phyloP scores from a whole-genome alignment of 2,329 filamentous ascomycete genomes.

The Lecanicillium sp. region DNA sequence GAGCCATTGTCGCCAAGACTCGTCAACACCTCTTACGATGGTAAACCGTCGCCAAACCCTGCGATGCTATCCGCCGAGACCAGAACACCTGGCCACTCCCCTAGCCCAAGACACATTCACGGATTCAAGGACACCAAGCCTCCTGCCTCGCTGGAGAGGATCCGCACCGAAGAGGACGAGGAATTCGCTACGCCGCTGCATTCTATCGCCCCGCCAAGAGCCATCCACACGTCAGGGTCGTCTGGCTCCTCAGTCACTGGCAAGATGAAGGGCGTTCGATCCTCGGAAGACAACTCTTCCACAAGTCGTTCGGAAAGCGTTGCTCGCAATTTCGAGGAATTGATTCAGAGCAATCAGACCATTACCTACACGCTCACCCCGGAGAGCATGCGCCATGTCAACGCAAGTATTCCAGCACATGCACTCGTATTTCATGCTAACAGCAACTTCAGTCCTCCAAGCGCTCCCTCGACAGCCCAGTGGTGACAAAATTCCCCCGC shows the following conservation, averaged over 20 bases:
- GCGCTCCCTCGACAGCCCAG: conserved; percentile 38
- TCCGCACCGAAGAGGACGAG: conserved; percentile 22
- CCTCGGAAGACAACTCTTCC: conserved; percentile 50
- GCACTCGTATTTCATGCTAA: background rate
- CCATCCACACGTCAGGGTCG: conserved; percentile 44
- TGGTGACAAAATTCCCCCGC: conserved; percentile 34
- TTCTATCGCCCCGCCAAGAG: conserved; percentile 24
- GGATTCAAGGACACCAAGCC: conserved; percentile 3
- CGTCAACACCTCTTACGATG: conserved; percentile 12
- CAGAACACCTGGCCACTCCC: conserved; percentile 2
- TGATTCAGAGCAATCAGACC: conserved; percentile 77
- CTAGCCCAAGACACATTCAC: conserved; percentile 2
- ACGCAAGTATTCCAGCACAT: conserved; percentile 44
- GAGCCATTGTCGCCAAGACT: conserved; percentile 10
- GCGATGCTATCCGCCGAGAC: background rate
- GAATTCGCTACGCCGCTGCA: conserved; percentile 11
- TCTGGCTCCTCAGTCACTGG: conserved; percentile 43
- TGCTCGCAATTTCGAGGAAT: conserved; percentile 65
- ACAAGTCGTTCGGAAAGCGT: conserved; percentile 49
- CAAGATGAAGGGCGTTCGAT: conserved; percentile 48
- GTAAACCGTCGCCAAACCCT: conserved; percentile 7
- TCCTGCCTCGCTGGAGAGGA: conserved; percentile 2
- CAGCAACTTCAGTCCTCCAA: conserved; percentile 29
- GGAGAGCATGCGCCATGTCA: conserved; percentile 69
- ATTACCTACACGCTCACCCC: conserved; percentile 79